These are phyloP conservation scores for Hypoxylon fuscum DNA, from an alignment of 495 filamentous ascomycete genomes.

Conservation along the genomic window DNA sequence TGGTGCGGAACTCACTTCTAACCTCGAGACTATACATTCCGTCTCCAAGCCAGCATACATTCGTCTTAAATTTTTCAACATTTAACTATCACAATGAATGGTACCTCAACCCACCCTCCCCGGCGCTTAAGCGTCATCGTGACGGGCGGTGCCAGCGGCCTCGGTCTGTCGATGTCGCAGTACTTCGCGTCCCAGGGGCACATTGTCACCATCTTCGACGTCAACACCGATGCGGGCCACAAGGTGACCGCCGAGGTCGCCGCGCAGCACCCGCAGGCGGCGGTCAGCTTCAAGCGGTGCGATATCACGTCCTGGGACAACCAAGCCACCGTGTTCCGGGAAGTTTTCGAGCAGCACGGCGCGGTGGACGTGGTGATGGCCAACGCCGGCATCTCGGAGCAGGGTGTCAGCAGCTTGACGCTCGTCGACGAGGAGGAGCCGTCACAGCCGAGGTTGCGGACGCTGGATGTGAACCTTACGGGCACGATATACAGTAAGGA, in stretches of 20 bases:
- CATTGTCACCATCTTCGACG: constrained; percentile 61
- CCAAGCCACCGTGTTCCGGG: constrained; percentile 55
- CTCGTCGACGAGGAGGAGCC: constrained; percentile 47
- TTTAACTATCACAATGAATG: constrained; percentile 14
- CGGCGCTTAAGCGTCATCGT: constrained; percentile 44
- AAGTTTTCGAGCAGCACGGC: constrained; percentile 49
- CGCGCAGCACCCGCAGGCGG: constrained; percentile 47
- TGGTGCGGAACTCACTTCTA: background rate
- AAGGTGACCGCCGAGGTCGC: constrained; percentile 45
- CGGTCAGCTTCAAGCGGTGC: constrained; percentile 54
- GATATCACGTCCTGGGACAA: constrained; percentile 61
- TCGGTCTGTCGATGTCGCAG: constrained; percentile 59
- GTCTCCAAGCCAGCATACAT: background rate
- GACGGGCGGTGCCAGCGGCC: constrained; percentile 63
- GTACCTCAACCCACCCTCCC: constrained; percentile 10
- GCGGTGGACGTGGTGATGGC: constrained; percentile 63
- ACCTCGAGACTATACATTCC: too few species aligned
- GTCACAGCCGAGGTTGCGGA: constrained; percentile 50
- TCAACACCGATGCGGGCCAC: constrained; percentile 49
- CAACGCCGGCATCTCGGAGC: constrained; percentile 64
- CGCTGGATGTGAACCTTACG: constrained; percentile 58
- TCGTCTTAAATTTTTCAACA: background rate
- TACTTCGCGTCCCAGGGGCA: constrained; percentile 58
- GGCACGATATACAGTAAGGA: constrained; percentile 60
- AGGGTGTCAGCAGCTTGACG: constrained; percentile 46